Base-by-base conservation (phyloP, 495 filamentous ascomycete genomes). In the Staphylotrichum longicolle region DNA sequence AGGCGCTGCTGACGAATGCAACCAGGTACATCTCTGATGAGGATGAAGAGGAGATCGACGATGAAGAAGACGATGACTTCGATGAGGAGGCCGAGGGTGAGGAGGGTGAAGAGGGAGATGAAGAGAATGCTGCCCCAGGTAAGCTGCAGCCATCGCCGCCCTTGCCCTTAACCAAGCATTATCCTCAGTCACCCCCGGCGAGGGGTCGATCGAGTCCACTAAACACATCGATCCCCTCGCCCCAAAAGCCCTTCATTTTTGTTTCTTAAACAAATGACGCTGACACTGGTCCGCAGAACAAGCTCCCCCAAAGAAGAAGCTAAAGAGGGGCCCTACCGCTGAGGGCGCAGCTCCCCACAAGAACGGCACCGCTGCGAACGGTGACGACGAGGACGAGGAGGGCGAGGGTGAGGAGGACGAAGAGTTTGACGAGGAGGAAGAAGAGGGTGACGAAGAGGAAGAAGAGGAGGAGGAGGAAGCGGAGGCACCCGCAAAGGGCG, bases 231-330 rank as follows among this genome's bases (percentile, higher is more conserved):
- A 10, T 46, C 30, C 30, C 35, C 15, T 3, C 10, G n/a, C 5
- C 34, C n/a, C 15, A 27, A 8, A 12, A 7, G 8, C 4, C 4
- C 11, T 7, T 27, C 34, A 5, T n/a, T 30, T 34, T 30, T 3
- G 0, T 5, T 14, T 14, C 1, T 27, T 27, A 27, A 27, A 27
- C 20, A 27, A 27, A 27, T 1, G 20, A 27, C 20, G 8, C 50
- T 56, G 20, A 57, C 57, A 60, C 51, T 42, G 33, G 10, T 8
- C 41, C 14, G 6, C 52, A 72, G 68, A 69, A 30, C 61, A 75
- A 66, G 78, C 77, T 58, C 78, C 77, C 54, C 78, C 78, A 41
- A 79, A 76, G 68, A 80, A 80, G 66, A 80, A 79, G 66, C 62
- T 71, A 66, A 80, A 80, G 73, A 78, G 72, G 14, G 63, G 62